These are phyloP conservation scores for Ilex aquifolium DNA, from an alignment of 257 asterid genomes.

Conservation along the genomic window DNA sequence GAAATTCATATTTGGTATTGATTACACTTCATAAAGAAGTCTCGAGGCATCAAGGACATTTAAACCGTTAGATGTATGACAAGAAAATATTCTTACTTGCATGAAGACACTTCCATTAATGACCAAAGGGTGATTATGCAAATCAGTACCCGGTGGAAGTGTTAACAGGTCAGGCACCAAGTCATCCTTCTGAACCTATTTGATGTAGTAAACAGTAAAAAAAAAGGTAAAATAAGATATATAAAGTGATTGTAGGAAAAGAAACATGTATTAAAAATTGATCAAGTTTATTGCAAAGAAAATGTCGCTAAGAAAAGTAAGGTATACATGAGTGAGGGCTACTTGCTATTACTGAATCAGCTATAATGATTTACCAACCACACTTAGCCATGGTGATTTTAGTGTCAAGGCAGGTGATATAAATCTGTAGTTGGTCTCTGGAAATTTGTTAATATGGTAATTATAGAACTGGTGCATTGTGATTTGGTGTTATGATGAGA, in stretches of 20 bases:
- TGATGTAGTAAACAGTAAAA: slow-evolving; percentile 5
- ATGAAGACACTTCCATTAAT: slow-evolving; percentile 58
- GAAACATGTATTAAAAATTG: too few relatives aligned
- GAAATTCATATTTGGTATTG: not conserved
- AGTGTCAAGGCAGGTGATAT: not conserved
- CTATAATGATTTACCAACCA: too few relatives aligned
- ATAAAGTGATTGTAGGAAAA: not conserved
- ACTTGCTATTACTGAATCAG: too few relatives aligned
- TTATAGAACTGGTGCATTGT: too few relatives aligned
- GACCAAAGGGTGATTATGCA: slow-evolving; percentile 85
- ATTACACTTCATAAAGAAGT: not conserved
- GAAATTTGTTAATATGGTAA: too few relatives aligned
- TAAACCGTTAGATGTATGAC: too few relatives aligned
- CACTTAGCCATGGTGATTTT: not conserved
- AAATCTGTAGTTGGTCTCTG: too few relatives aligned
- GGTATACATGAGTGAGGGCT: not conserved
- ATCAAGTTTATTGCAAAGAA: not conserved
- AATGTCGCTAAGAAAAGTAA: not conserved
- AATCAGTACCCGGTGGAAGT: slow-evolving; percentile 83
- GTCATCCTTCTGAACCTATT: slow-evolving; percentile 73
- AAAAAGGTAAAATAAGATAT: slow-evolving; percentile 1
- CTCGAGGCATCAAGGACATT: not conserved
- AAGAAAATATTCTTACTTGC: slow-evolving; percentile 46
- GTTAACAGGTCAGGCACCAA: slow-evolving; percentile 63
- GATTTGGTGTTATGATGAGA: too few relatives aligned